These are phyloP conservation scores for Chalaropsis ovoidea DNA, from an alignment of 2,329 filamentous ascomycete species.

Conservation along the genomic window DNA sequence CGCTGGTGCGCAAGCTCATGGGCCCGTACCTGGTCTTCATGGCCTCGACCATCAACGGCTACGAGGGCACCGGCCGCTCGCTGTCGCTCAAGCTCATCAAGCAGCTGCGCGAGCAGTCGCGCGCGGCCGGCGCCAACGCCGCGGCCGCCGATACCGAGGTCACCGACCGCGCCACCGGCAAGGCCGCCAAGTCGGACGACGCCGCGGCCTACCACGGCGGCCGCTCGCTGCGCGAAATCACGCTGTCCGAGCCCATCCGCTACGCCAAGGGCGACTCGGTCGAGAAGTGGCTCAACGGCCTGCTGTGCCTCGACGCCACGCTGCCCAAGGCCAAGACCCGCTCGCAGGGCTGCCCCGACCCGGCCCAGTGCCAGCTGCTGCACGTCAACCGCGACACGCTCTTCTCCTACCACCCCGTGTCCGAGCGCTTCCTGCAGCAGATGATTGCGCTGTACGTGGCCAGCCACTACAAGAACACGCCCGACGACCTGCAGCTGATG, in stretches of 20 bases:
- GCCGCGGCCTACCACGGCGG: conserved; percentile 48
- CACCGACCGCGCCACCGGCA: conserved; percentile 70
- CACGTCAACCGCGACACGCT: conserved; percentile 94
- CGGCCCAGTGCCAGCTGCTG: conserved; percentile 80
- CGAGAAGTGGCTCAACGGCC: conserved; percentile 90
- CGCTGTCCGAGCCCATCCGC: conserved; percentile 84
- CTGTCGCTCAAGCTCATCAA: conserved; percentile 94
- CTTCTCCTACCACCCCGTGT: conserved; percentile 95
- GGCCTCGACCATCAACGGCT: conserved; percentile 98
- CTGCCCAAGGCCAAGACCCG: conserved; percentile 65
- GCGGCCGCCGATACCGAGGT: conserved; percentile 50
- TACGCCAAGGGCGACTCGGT: conserved; percentile 85
- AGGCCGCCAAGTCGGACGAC: conserved; percentile 53
- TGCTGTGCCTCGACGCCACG: conserved; percentile 88
- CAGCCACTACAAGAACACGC: conserved; percentile 95
- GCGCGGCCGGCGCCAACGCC: conserved; percentile 42
- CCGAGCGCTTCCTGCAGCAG: conserved; percentile 92
- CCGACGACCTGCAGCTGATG: conserved; percentile 97
- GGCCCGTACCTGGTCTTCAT: conserved; percentile 97
- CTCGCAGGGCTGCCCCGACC: conserved; percentile 74
- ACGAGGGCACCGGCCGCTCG: conserved; percentile 91
- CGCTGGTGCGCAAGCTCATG: conserved; percentile 85
- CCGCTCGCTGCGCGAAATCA: conserved; percentile 81
- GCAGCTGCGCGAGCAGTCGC: conserved; percentile 86
- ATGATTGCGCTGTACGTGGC: conserved; percentile 98